phyloP scores from a whole-genome alignment of 2,329 filamentous ascomycete genomes.

The Exophiala mesophila region DNA sequence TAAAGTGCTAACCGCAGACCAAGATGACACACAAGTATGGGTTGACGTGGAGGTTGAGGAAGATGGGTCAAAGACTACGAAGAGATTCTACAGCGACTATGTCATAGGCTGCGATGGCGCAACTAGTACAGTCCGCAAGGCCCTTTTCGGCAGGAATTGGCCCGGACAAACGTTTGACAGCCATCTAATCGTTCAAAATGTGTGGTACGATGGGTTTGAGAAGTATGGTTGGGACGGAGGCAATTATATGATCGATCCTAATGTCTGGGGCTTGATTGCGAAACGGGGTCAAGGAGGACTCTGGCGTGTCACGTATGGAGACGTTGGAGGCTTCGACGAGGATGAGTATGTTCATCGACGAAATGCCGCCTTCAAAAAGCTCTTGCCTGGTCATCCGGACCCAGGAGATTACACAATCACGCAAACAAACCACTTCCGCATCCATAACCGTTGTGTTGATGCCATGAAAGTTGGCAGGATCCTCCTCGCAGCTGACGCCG shows the following conservation, averaged over 20 bases:
- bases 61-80: slow-evolving; percentile 4
- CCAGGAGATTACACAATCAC: slow-evolving; percentile 54
- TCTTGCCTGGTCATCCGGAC: slow-evolving; percentile 57
- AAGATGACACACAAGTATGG: slow-evolving; percentile 17
- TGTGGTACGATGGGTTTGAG: slow-evolving; percentile 19
- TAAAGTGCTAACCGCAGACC: slow-evolving; percentile 27
- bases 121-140: slow-evolving; percentile 36
- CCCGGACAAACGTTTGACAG: slow-evolving; percentile 21
- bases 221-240: slow-evolving; percentile 15
- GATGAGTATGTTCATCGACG: slow-evolving; percentile 53
- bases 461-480: slow-evolving; percentile 54
- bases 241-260: slow-evolving; percentile 56
- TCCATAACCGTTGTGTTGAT: slow-evolving; percentile 58
- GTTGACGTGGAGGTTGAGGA: slow-evolving; percentile 15
- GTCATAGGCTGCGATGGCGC: slow-evolving; percentile 44
- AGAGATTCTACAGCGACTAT: slow-evolving; percentile 29
- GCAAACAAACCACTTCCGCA: slow-evolving; percentile 56
- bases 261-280: slow-evolving; percentile 60
- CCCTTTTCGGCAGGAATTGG: slow-evolving; percentile 23
- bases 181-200: slow-evolving; percentile 15
- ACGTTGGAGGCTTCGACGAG: slow-evolving; percentile 48
- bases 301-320: slow-evolving; percentile 62
- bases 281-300: slow-evolving; percentile 55
- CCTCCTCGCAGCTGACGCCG: slow-evolving; percentile 57
- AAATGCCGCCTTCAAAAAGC: slow-evolving; percentile 51